These are phyloP conservation scores for Bombardia bombarda DNA, from an alignment of 495 filamentous ascomycete species.

Conservation along the genomic window DNA sequence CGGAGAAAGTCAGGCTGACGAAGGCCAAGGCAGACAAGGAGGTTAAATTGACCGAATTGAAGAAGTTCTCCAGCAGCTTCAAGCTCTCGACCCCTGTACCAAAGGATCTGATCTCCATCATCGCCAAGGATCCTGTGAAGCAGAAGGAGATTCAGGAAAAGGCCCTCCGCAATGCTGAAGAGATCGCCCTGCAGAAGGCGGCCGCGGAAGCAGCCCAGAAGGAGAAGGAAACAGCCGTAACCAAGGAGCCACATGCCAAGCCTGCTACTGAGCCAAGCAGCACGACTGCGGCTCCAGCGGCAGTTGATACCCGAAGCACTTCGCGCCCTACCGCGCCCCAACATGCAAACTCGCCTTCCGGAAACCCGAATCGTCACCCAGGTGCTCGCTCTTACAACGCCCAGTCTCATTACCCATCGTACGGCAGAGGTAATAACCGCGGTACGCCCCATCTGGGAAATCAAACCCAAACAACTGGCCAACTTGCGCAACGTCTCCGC, in stretches of 20 bases:
- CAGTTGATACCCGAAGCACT: constrained; percentile 19
- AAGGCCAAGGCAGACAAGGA: constrained; percentile 79
- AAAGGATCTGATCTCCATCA: constrained; percentile 83
- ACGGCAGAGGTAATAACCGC: constrained; percentile 28
- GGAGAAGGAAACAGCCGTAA: constrained; percentile 26
- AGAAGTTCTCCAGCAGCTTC: constrained; percentile 90
- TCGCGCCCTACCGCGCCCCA: constrained; percentile 23
- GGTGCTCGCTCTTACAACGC: constrained; percentile 22
- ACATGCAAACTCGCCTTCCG: constrained; percentile 23
- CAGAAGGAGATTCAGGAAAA: constrained; percentile 89
- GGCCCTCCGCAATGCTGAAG: constrained; percentile 59
- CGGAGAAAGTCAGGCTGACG: constrained; percentile 62
- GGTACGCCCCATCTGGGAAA: constrained; percentile 27
- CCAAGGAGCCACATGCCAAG: constrained; percentile 30
- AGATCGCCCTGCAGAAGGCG: constrained; percentile 39
- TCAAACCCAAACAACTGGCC: constrained; percentile 24
- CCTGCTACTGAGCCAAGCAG: constrained; percentile 15
- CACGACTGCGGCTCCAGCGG: constrained; percentile 13
- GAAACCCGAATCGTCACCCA: constrained; percentile 26
- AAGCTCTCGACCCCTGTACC: constrained; percentile 89
- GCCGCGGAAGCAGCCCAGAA: constrained; percentile 10
- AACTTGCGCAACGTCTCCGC: constrained; percentile 37
- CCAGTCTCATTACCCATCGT: constrained; percentile 22
- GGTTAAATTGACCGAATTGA: constrained; percentile 84
- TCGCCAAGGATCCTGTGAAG: constrained; percentile 89